Evolutionary conservation across 2,329 filamentous ascomycete species (phyloP).

Genomic region (Ascochyta rabiei): DNA sequence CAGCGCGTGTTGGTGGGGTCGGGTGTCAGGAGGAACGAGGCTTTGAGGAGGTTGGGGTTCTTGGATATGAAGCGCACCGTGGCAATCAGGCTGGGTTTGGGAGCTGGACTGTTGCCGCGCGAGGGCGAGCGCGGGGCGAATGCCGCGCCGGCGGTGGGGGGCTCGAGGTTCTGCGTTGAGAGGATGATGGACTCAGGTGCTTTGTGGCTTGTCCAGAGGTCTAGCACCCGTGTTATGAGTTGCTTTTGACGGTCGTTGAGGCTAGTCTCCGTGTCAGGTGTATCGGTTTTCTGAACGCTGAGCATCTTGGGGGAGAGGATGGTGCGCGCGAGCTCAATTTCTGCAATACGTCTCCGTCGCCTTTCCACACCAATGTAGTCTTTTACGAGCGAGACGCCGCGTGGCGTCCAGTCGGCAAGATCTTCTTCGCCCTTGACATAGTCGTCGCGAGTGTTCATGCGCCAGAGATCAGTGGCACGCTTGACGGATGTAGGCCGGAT

Average conservation of each 20-base stretch:
- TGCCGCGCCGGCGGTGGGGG: conserved; percentile 67
- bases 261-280: conserved; percentile 18
- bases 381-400: conserved; percentile 87
- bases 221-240: conserved; percentile 61
- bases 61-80: conserved; percentile 80
- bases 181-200: conserved; percentile 55
- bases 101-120: conserved; percentile 33
- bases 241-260: conserved; percentile 46
- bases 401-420: conserved; percentile 81
- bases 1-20: conserved; percentile 82
- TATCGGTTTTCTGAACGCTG: conserved; percentile 27
- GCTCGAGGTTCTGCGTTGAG: conserved; percentile 63
- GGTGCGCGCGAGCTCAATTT: conserved; percentile 77
- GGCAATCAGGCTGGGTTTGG: conserved; percentile 70
- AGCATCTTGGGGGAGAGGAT: conserved; percentile 63
- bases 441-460: conserved; percentile 91
- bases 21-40: conserved; percentile 85
- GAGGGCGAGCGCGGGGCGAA: conserved; percentile 50
- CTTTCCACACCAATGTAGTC: conserved; percentile 81
- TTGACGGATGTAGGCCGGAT: conserved; percentile 91
- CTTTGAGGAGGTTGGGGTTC: conserved; percentile 74
- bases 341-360: conserved; percentile 73
- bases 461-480: conserved; percentile 89
- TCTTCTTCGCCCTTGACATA: conserved; percentile 96
- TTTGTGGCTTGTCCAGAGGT: conserved; percentile 64